Conservation (phyloP, 768 basidiomycete species). For the Tulasnella sp. region DNA sequence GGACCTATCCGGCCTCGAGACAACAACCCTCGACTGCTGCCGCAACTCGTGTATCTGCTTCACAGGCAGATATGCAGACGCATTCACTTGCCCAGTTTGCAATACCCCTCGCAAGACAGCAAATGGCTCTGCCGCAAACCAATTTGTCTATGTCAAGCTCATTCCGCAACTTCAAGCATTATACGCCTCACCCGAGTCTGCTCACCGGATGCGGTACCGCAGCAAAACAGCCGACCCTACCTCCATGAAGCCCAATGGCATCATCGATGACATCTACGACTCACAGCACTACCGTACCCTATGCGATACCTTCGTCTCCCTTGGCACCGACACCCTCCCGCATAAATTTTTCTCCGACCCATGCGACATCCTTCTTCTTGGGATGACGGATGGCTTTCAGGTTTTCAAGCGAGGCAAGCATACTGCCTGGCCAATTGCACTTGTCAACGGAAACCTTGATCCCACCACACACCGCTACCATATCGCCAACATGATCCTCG, state of each 20-base stretch:
- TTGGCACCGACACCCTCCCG: neutral
- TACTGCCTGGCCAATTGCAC: constrained; percentile 34
- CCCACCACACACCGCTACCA: constrained; percentile 31
- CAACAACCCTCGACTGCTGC: neutral
- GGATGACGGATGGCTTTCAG: constrained; percentile 29
- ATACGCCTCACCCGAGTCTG: neutral
- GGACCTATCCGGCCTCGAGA: neutral
- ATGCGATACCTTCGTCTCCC: neutral
- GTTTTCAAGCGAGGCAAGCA: constrained; percentile 27
- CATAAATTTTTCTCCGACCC: neutral
- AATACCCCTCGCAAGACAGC: neutral
- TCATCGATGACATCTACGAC: neutral
- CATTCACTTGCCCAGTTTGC: neutral
- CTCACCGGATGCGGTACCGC: neutral
- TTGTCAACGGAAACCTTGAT: constrained; percentile 34
- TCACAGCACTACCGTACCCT: neutral
- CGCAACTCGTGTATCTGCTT: neutral
- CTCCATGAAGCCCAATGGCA: neutral
- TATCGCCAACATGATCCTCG: constrained; percentile 27
- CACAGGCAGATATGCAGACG: neutral
- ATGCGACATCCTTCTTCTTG: neutral
- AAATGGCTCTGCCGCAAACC: neutral
- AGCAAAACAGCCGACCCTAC: neutral
- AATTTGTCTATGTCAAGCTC: neutral
- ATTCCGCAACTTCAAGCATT: neutral